A percentile compares a stretch with the other conserved stretches of the same genome.
Evolutionary conservation across 768 basidiomycete species (phyloP).

Genomic region (Pleurotus platypus): DNA sequence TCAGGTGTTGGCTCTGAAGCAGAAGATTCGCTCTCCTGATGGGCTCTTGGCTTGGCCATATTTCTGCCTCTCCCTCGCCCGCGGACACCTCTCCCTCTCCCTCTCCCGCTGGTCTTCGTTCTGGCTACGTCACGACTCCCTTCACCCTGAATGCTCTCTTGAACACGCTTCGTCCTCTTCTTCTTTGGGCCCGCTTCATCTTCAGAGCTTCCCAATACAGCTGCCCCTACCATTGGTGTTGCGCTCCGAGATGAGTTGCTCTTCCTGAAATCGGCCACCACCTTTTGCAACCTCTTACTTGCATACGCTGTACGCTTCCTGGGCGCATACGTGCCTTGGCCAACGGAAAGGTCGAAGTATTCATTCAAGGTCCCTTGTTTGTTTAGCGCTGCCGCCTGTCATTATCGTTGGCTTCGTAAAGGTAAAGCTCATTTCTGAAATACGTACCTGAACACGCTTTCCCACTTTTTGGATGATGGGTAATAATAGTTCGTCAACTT

Average conservation of each 20-base stretch:
- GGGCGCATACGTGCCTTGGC: conserved; percentile 70
- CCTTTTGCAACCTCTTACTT: conserved; percentile 84
- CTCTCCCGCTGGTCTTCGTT: not conserved
- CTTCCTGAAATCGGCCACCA: conserved; percentile 78
- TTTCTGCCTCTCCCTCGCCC: conserved; percentile 11
- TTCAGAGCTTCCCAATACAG: conserved; percentile 16
- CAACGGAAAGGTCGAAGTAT: conserved; percentile 70
- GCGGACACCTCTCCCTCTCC: conserved; percentile 11
- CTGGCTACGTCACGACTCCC: not conserved
- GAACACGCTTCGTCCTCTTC: conserved; percentile 23
- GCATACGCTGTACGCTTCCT: conserved; percentile 78
- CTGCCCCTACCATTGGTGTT: conserved; percentile 16
- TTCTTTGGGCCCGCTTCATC: conserved; percentile 25
- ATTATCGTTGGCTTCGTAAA: not conserved
- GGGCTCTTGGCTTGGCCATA: not conserved
- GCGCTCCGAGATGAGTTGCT: conserved; percentile 28
- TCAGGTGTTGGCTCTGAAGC: not conserved
- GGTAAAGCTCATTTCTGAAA: not conserved
- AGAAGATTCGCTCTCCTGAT: not conserved
- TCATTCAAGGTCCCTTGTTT: conserved; percentile 73
- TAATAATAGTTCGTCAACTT: conserved; percentile 87
- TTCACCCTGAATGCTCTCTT: not conserved
- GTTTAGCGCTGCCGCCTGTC: conserved; percentile 59
- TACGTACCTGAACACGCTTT: conserved; percentile 65
- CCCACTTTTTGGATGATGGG: conserved; percentile 91